These are phyloP conservation scores for Salix exigua DNA, from an alignment of 345 rosid species.

Conservation along the genomic window DNA sequence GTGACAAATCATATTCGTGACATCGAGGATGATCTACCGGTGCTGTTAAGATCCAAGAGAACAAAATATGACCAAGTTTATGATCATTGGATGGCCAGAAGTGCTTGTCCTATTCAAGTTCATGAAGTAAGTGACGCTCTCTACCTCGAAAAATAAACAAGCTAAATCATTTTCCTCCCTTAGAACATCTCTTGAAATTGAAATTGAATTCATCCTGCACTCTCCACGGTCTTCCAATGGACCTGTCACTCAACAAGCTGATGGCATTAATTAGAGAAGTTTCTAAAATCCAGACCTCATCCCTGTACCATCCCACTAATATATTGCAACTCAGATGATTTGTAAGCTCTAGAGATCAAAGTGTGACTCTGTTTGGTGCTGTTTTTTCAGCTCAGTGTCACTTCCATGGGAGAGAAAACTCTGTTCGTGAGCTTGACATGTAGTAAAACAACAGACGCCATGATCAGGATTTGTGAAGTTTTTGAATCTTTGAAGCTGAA, in stretches of 20 bases:
- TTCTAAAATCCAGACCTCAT: too few species aligned
- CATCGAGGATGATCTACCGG: slow-evolving; percentile 55
- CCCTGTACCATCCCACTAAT: too few species aligned
- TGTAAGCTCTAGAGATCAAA: too few species aligned
- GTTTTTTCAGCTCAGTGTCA: slow-evolving; percentile 53
- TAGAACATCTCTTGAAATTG: too few species aligned
- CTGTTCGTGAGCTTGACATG: slow-evolving; percentile 80
- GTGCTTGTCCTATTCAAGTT: slow-evolving; percentile 51
- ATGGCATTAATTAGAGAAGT: too few species aligned
- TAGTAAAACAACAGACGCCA: slow-evolving; percentile 68
- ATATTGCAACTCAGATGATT: too few species aligned
- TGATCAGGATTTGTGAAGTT: slow-evolving; percentile 76
- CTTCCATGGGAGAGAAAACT: slow-evolving; percentile 64
- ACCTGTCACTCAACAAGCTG: too few species aligned
- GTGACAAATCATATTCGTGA: slow-evolving; percentile 31
- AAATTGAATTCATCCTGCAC: too few species aligned
- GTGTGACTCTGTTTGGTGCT: too few species aligned
- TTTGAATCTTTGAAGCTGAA: slow-evolving; percentile 79
- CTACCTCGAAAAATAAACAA: too few species aligned
- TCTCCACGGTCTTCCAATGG: too few species aligned
- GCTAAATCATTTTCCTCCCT: too few species aligned
- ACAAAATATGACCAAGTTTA: slow-evolving; percentile 46
- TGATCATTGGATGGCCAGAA: slow-evolving; percentile 33
- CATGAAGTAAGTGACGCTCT: slow-evolving; percentile 39
- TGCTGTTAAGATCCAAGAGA: slow-evolving; percentile 63